Evolutionary conservation across 495 filamentous ascomycete genomes (phyloP), one percentile per base, ranked within the genome.

Genomic region (Apodospora peruviana): DNA sequence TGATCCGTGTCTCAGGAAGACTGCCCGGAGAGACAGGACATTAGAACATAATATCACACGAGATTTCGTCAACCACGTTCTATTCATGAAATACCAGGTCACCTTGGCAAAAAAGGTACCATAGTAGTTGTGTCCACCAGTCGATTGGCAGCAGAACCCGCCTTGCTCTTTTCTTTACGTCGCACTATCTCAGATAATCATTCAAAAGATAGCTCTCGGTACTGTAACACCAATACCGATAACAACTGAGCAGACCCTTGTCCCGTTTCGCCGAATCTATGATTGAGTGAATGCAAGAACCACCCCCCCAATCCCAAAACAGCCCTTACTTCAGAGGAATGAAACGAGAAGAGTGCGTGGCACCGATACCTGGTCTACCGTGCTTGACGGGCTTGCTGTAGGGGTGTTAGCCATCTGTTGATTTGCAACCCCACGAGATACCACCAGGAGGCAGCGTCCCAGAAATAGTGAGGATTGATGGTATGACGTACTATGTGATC

Each of bases 361-460:
- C 93, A 91, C 93, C 93, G 75, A 98, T 98, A 95, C 93, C 93
- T 65, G 93, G 93, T 76, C 93, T 79, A 83, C 93, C 93, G 85
- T 98, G 93, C 88, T 97, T 98, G 81, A 98, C 93, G 60, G 93
- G 93, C 78, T 93, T 94, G 86, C 90, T 96, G 65, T 68, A 51
- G 51, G 50, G 72, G 74, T 67, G 60, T 69, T 53, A 69, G 69
- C 16, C 34, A 8, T 60, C 32, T 63, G 45, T n/a, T n/a, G n/a
- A n/a, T n/a, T n/a, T n/a, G n/a, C n/a, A n/a, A n/a, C n/a, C n/a
- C n/a, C n/a, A n/a, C n/a, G n/a, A n/a, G n/a, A n/a, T 40, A 51
- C 19, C 22, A 17, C 8, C 51, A 9, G 7, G 43, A 3, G 24
- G 4, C 24, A 4, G 11, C 8, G 12, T 11, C 49, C 10, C 18